Evolutionary conservation across 495 filamentous ascomycete genomes (phyloP), one percentile per base, ranked within the genome.

Genomic region (Chlorociboria aeruginascens): DNA sequence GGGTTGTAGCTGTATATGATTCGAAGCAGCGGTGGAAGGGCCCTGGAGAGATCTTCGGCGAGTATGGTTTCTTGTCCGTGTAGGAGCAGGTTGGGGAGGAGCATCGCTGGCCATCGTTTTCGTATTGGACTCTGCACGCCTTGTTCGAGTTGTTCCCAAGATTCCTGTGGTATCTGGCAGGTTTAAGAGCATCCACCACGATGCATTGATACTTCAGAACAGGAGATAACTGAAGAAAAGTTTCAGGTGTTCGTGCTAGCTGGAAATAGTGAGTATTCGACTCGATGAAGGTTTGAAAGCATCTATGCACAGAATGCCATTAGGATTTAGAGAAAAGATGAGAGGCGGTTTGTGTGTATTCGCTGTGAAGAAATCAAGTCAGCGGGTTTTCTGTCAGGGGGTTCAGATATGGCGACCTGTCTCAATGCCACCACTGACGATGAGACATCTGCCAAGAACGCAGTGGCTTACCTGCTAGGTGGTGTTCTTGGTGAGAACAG

Each of bases 1-100:
- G 39, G 86, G 77, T 39, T 74, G 63, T 28, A 77, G 45, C 40
- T 64, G 62, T 31, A 73, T 61, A 38, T 63, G 59, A 50, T 72
- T 75, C 45, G 62, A 58, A 33, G 43, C 48, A 52, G 48, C 61
- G 41, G 64, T 58, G 43, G 62, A 61, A 51, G 57, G 53, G 47
- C 57, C 57, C 49, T 56, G 54, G 51, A 69, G 60, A 25, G 56
- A 61, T 48, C 59, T 64, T 55, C 65, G 58, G 34, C 63, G 64
- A 44, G 58, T 55, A 59, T 63, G 59, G 13, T 64, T 61, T 43
- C 58, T 57, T 36, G 50, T 49, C 38, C 60, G 61, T 44, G 46
- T 58, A 38, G 65, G 61, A 25, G 63, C 58, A 48, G 59, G 57
- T 46, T 59, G 65, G 46, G 57, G 57, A 30, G 51, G 52, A 32